Base-by-base conservation (phyloP, 2,329 filamentous ascomycete species). In the Bertia moriformis region DNA sequence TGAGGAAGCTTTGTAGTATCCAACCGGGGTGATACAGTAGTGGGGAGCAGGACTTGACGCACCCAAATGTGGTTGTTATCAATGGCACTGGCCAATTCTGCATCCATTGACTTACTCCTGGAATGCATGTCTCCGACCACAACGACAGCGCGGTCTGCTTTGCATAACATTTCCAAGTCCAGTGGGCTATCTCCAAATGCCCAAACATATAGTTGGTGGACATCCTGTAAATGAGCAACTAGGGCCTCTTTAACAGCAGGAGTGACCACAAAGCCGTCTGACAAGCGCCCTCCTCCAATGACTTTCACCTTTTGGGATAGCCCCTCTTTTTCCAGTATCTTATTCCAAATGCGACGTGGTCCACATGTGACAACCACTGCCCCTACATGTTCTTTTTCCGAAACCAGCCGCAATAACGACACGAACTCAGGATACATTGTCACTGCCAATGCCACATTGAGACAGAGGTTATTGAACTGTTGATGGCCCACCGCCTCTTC, bases 101-200 rank as follows among this genome's bases (percentile, higher is more conserved):
- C 38, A 3, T 75, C 66, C 71, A 78, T 78, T 1, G 53, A 60
- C 27, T 58, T 62, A 49, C 69, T 78, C 39, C 71, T 60, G 0
- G 38, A 50, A 0, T 44, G 4, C 44, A 66, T 50, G 0, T 67
- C 51, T 1, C 71, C 69, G 2, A 73, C 69, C 0, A 80, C 62
- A 3, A 81, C 59, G 27, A 76, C 49, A 0, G 72, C 67, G 41
- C 65, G 42, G 44, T 78, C 52, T 0, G 75, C 74, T 22, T 54
- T 45, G 2, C 43, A 44, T 12, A 80, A 45, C 75, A 81, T 81
- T 0, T 56, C 51, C 14, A 80, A 29, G 45, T 80, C 76, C 4
- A 77, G 43, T 0, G 60, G 59, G 44, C 73, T 73, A 45, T 78
- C 73, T n/a, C 74, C 73, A 45, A 80, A 73, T 0, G 70, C 74